Percentiles rank a stretch among this genome's conserved stretches.
phyloP scores from a whole-genome alignment of 768 basidiomycete genomes.

The Favolaschia claudopus region DNA sequence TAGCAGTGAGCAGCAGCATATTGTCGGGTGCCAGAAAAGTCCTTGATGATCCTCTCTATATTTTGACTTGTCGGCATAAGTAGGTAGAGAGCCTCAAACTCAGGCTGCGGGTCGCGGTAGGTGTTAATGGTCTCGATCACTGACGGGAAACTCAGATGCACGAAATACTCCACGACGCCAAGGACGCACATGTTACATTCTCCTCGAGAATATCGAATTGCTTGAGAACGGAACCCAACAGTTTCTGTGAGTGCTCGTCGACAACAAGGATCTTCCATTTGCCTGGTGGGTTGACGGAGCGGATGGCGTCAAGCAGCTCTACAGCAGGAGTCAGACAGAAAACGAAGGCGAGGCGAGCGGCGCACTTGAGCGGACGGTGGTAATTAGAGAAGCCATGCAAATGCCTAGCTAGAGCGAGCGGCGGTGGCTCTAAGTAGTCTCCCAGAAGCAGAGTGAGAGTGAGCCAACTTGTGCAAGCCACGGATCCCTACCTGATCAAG shows the following conservation, averaged over 20 bases:
- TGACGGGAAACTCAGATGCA: slow-evolving; percentile 42
- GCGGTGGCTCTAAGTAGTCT: neutral
- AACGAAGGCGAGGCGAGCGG: slow-evolving; percentile 7
- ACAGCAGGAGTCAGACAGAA: slow-evolving; percentile 8
- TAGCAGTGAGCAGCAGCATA: slow-evolving; percentile 91
- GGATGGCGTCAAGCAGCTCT: slow-evolving; percentile 90
- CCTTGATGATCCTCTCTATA: slow-evolving; percentile 87
- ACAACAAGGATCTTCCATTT: slow-evolving; percentile 99
- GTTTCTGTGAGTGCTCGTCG: slow-evolving; percentile 88
- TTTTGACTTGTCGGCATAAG: slow-evolving; percentile 96
- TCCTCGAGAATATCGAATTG: slow-evolving; percentile 95
- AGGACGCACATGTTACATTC: slow-evolving; percentile 89
- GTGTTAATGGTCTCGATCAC: slow-evolving; percentile 92
- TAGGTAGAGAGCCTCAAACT: slow-evolving; percentile 92
- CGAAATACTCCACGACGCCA: neutral
- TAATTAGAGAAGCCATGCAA: slow-evolving; percentile 55
- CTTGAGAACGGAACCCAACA: slow-evolving; percentile 87
- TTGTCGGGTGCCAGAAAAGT: slow-evolving; percentile 71
- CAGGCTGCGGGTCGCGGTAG: slow-evolving; percentile 81
- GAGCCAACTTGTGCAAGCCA: neutral
- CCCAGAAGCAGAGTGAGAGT: neutral
- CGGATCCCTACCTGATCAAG: too few relatives aligned
- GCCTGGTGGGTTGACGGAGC: slow-evolving; percentile 84
- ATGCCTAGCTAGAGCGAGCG: neutral
- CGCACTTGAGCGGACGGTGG: slow-evolving; percentile 55